These are phyloP conservation scores for Kwoniella dejecticola DNA, from an alignment of 768 basidiomycete species.

Conservation along the genomic window DNA sequence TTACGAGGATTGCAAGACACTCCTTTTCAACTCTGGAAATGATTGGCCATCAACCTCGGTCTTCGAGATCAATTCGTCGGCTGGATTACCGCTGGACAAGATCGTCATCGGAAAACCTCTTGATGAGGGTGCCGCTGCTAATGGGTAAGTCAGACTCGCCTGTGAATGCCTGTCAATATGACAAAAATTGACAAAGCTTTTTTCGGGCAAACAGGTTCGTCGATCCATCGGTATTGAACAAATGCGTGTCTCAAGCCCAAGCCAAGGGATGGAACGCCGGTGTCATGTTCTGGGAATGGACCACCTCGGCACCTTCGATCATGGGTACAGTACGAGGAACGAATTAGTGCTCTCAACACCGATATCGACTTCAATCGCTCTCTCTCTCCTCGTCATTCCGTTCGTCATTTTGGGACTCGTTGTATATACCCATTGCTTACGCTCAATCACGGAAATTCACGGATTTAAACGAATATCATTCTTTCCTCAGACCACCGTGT, in stretches of 20 bases:
- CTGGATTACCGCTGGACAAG: constrained; percentile 65
- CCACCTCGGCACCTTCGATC: constrained; percentile 29
- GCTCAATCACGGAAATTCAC: too few species aligned
- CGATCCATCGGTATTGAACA: constrained; percentile 62
- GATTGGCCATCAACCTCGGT: constrained; percentile 67
- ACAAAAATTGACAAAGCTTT: too few species aligned
- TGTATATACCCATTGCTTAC: background rate
- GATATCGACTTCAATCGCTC: background rate
- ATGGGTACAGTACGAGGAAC: constrained; percentile 36
- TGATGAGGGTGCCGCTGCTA: constrained; percentile 60
- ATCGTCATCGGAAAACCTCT: constrained; percentile 77
- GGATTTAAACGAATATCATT: too few species aligned
- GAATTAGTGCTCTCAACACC: background rate
- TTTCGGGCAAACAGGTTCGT: constrained; percentile 65
- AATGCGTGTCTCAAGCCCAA: constrained; percentile 66
- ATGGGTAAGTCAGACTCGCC: constrained; percentile 57
- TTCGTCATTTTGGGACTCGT: background rate
- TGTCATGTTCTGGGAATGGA: constrained; percentile 56
- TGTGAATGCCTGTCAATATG: too few species aligned
- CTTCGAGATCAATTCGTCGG: constrained; percentile 64
- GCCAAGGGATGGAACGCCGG: constrained; percentile 64
- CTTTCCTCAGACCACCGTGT: too few species aligned
- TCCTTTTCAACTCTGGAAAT: constrained; percentile 65
- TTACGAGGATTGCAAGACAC: constrained; percentile 51
- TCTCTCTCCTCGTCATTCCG: background rate